phyloP scores from a whole-genome alignment of 1,284 basidiomycete species.

The Cutaneotrichosporon sp. region DNA sequence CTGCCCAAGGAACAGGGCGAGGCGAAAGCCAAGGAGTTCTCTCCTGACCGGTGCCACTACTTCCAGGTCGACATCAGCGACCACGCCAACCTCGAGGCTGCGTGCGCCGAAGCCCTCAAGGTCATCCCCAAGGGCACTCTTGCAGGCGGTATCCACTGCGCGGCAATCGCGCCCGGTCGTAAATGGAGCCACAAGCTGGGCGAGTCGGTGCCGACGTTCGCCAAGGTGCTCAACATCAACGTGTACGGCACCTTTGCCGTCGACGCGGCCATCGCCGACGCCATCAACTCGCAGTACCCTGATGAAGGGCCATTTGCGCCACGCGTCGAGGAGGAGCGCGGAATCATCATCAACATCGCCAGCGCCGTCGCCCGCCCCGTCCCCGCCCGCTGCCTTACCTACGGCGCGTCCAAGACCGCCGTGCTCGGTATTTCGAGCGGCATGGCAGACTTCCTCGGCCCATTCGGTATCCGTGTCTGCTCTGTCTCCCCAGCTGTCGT shows the following conservation, averaged over 20 bases:
- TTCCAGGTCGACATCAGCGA: conserved; percentile 21
- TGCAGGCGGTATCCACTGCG: conserved; percentile 30
- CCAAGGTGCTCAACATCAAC: conserved; percentile 27
- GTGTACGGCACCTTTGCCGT: conserved; percentile 31
- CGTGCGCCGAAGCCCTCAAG: conserved; percentile 10
- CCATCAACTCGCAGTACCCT: conserved; percentile 34
- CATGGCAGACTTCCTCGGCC: conserved; percentile 28
- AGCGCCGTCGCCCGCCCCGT: conserved; percentile 26
- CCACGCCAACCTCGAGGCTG: conserved; percentile 7
- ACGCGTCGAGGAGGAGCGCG: conserved; percentile 26
- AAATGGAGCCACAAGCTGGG: conserved; percentile 18
- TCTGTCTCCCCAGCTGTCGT: conserved; percentile 35
- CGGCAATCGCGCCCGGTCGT: conserved; percentile 22
- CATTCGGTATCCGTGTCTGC: conserved; percentile 31
- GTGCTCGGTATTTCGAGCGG: conserved; percentile 22
- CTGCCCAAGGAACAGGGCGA: conserved; percentile 16
- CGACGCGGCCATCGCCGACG: conserved; percentile 29
- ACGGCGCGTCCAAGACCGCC: conserved; percentile 29
- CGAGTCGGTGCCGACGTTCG: conserved; percentile 18
- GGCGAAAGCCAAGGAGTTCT: conserved; percentile 16
- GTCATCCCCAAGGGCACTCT: conserved; percentile 26
- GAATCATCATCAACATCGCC: conserved; percentile 34
- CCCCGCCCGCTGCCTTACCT: conserved; percentile 29
- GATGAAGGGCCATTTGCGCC: conserved; percentile 14
- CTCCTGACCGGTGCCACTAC: conserved; percentile 22